These are phyloP conservation scores for Penicillium pulvis DNA, from an alignment of 495 filamentous ascomycete species.

Conservation along the genomic window DNA sequence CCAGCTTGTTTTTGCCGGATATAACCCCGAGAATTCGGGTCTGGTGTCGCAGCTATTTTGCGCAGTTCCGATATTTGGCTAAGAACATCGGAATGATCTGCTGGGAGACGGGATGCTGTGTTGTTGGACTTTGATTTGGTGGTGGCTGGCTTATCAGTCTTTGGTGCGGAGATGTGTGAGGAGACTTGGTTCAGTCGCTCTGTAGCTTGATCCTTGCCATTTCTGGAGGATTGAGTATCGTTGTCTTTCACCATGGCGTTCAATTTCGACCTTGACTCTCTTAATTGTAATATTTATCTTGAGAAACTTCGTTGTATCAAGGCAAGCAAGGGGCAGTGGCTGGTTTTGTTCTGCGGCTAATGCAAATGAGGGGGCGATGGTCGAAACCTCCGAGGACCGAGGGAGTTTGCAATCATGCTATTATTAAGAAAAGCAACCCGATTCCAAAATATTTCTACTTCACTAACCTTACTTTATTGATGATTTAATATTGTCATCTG, in stretches of 20 bases:
- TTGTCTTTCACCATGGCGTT: constrained; percentile 24
- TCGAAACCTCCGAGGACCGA: constrained; percentile 18
- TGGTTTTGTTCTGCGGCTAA: constrained; percentile 5
- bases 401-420: constrained; percentile 13
- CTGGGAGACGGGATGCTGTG: constrained; percentile 43
- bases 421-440: no score
- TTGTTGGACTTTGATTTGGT: constrained; percentile 23
- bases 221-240: constrained; percentile 14
- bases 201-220: constrained; percentile 25
- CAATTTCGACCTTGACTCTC: background rate
- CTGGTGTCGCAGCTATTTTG: constrained; percentile 53
- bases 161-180: constrained; percentile 31
- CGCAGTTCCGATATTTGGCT: constrained; percentile 51
- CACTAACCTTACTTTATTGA: background rate
- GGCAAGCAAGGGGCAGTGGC: background rate
- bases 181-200: constrained; percentile 42
- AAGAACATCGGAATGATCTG: constrained; percentile 63
- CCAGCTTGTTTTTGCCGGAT: constrained; percentile 62
- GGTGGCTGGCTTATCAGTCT: constrained; percentile 11
- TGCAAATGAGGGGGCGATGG: constrained; percentile 21
- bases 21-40: constrained; percentile 56
- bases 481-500: background rate
- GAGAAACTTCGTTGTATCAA: no score
- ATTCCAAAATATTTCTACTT: background rate
- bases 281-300: no score